A percentile compares a stretch with the other conserved stretches of the same genome.
Conservation (phyloP, 2,329 filamentous ascomycete genomes). For the Hymenoscyphus albidus region DNA sequence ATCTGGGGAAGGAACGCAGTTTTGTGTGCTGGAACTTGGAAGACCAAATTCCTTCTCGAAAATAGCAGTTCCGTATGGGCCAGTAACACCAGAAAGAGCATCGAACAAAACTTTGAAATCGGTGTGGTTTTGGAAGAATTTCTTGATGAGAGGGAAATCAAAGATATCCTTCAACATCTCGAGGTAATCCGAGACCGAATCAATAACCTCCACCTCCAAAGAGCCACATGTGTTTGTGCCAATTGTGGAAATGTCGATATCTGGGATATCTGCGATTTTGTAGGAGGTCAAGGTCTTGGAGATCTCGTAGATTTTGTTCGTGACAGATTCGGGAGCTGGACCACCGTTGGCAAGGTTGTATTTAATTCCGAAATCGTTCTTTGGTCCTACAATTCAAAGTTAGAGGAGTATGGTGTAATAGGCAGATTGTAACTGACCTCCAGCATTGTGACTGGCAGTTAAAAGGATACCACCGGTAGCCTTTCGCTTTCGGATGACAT, state of each 20-base stretch:
- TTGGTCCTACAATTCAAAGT: conserved; percentile 59
- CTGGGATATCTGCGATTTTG: conserved; percentile 83
- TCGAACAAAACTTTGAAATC: conserved; percentile 98
- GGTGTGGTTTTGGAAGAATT: conserved; percentile 79
- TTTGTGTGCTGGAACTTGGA: conserved; percentile 73
- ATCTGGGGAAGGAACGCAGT: conserved; percentile 87
- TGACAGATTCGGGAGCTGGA: conserved; percentile 91
- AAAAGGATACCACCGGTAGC: conserved; percentile 95
- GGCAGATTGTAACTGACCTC: conserved; percentile 54
- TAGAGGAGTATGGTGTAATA: conserved; percentile 5
- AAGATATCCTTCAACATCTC: conserved; percentile 98
- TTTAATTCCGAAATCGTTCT: conserved; percentile 98
- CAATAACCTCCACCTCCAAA: conserved; percentile 91
- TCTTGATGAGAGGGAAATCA: conserved; percentile 93
- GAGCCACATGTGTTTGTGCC: conserved; percentile 79
- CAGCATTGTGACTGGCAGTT: conserved; percentile 97
- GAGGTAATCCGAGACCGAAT: conserved; percentile 88
- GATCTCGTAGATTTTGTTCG: conserved; percentile 94
- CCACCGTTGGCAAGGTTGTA: conserved; percentile 98
- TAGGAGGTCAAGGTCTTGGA: conserved; percentile 89
- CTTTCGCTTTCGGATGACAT: conserved; percentile 90
- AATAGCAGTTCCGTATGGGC: conserved; percentile 90
- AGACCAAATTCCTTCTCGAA: conserved; percentile 92
- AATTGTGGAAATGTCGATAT: conserved; percentile 78
- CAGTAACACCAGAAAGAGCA: conserved; percentile 89